Conservation (phyloP, 2,329 filamentous ascomycete species). For the Bimuria novae-zelandiae region DNA sequence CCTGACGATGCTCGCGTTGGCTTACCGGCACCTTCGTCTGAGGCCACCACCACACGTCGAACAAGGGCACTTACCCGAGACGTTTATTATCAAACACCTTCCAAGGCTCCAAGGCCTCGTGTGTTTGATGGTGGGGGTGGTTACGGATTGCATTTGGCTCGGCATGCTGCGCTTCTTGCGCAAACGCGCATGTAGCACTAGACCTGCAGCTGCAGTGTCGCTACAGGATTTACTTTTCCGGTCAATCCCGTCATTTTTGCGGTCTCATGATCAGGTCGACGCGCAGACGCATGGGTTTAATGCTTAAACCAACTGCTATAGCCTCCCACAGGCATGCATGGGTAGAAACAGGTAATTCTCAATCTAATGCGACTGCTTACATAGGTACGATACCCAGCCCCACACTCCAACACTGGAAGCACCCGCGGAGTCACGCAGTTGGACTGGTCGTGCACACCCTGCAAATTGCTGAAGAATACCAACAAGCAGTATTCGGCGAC, state of each 20-base stretch:
- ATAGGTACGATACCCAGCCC: no score
- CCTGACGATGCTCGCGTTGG: neutral
- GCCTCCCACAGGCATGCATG: neutral
- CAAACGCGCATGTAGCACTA: neutral
- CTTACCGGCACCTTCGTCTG: neutral
- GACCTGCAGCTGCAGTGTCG: neutral
- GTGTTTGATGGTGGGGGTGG: neutral
- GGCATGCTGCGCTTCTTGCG: slow-evolving; percentile 5
- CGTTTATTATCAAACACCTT: neutral
- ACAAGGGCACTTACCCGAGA: neutral
- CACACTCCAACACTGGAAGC: neutral
- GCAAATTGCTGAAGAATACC: neutral
- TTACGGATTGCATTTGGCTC: neutral
- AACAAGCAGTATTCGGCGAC: neutral
- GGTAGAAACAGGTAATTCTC: neutral
- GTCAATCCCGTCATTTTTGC: neutral
- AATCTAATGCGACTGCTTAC: neutral
- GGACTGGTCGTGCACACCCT: neutral
- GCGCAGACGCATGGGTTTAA: neutral
- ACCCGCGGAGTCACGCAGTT: neutral
- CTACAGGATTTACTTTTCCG: neutral
- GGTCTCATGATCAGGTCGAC: slow-evolving; percentile 4
- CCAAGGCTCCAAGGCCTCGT: neutral
- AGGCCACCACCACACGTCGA: neutral
- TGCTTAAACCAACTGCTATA: slow-evolving; percentile 5